A percentile compares a stretch with the other conserved stretches of the same genome.
Conservation (phyloP, 1,284 basidiomycete species). For the Crepidotus sp. region DNA sequence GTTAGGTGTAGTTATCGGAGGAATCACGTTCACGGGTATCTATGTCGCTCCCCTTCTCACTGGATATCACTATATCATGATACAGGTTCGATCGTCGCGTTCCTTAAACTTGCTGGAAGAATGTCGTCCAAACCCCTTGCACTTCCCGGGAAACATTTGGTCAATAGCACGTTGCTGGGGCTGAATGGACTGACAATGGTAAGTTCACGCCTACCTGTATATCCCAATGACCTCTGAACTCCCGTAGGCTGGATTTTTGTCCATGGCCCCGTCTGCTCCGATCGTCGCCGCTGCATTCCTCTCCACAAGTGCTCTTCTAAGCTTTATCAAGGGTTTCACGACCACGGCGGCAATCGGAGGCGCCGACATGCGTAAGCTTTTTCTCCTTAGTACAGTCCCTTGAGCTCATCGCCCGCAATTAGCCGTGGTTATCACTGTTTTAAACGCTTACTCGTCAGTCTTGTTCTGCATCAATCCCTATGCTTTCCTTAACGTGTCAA, state of each 20-base stretch:
- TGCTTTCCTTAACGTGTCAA: conserved; percentile 23
- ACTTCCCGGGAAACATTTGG: conserved; percentile 67
- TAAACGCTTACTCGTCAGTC: conserved; percentile 72
- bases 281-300: conserved; percentile 69
- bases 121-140: conserved; percentile 66
- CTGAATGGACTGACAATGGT: conserved; percentile 59
- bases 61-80: neutral
- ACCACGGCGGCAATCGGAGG: conserved; percentile 82
- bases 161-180: conserved; percentile 62
- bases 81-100: conserved; percentile 69
- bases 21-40: conserved; percentile 61
- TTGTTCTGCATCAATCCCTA: neutral
- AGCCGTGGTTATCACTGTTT: conserved; percentile 82
- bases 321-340: conserved; percentile 77
- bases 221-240: neutral
- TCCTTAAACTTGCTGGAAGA: conserved; percentile 73
- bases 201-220: neutral
- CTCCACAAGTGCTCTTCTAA: conserved; percentile 60
- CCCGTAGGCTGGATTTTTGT: conserved; percentile 54
- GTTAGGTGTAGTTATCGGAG: conserved; percentile 76
- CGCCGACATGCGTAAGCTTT: conserved; percentile 76
- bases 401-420: conserved; percentile 4
- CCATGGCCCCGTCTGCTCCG: conserved; percentile 60
- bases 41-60: neutral
- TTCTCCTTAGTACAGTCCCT: neutral